Evolutionary conservation across 2,329 filamentous ascomycete genomes (phyloP), one percentile per base, ranked within the genome.

Genomic region (Trichoderma lentiforme): DNA sequence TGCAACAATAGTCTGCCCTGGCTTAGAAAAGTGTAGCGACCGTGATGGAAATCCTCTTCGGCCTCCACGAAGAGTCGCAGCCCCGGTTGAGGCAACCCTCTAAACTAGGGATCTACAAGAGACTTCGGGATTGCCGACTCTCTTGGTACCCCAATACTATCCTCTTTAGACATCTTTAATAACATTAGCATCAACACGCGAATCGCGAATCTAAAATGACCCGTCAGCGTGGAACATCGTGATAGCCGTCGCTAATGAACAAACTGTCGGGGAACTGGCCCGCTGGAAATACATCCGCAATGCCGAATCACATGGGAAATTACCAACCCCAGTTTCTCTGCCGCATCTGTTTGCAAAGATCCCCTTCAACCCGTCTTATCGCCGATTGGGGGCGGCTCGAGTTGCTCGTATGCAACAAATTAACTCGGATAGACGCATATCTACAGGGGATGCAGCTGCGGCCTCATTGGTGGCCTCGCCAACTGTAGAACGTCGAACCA

Each of bases 1-100:
- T n/a, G n/a, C n/a, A n/a, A n/a, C n/a, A n/a, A n/a, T n/a, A n/a
- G n/a, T n/a, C n/a, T n/a, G 39, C 43, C 67, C 79, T 21, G 80
- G 80, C 0, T 43, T 82, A 60, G 75, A 77, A 47, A 81, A 79
- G 68, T 47, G 79, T 11, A 73, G 74, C n/a, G 62, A 72, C 21
- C 75, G 65, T 36, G 76, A 81, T 30, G 78, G 78, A 24, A 74
- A 67, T 11, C 73, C 73, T 14, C 76, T 76, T 32, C 56, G 68
- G n/a, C 70, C 71, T 14, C 76, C 78, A 4, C 73, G 73, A 56
- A 72, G 74, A 51, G 75, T 79, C 5, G 75, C 76, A 3, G 74
- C 74, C 18, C 76, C 77, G 0, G 56, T 74, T 24, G n/a, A 63
- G 30, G 43, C 21, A 15, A 43, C 36, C 6, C 39, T 62, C 3